Percentiles rank a stretch among this genome's conserved stretches.
These are phyloP conservation scores for Amanita subjunquillea DNA, from an alignment of 768 basidiomycete species.

Conservation along the genomic window DNA sequence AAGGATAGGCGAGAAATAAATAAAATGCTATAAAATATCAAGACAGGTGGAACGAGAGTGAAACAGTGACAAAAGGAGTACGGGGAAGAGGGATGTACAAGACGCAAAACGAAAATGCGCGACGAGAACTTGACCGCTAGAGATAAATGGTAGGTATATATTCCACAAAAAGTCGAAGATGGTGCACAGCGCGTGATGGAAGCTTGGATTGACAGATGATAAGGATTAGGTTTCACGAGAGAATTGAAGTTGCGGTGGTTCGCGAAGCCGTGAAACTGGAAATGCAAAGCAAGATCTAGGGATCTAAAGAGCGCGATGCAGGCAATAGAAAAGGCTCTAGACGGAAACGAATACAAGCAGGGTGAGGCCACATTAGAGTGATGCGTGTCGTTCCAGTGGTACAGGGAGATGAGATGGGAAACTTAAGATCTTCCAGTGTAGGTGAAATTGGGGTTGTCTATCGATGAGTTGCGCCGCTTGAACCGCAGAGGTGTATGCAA, in stretches of 20 bases:
- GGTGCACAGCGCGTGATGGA: background rate
- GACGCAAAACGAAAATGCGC: background rate
- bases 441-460: background rate
- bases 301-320: background rate
- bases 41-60: background rate
- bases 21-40: background rate
- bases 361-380: background rate
- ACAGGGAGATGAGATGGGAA: background rate
- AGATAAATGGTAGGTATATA: background rate
- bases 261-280: background rate
- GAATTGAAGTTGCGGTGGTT: background rate
- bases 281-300: background rate
- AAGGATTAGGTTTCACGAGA: background rate
- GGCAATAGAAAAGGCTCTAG: background rate
- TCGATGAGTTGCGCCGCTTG: background rate
- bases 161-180: background rate
- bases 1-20: background rate
- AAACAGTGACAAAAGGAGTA: background rate
- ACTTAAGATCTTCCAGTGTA: background rate
- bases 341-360: background rate
- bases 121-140: background rate
- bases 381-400: background rate
- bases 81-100: background rate
- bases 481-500: conserved; percentile 4
- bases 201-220: background rate